Conservation (phyloP, 2,329 filamentous ascomycete genomes). For the Grosmannia serpens region DNA sequence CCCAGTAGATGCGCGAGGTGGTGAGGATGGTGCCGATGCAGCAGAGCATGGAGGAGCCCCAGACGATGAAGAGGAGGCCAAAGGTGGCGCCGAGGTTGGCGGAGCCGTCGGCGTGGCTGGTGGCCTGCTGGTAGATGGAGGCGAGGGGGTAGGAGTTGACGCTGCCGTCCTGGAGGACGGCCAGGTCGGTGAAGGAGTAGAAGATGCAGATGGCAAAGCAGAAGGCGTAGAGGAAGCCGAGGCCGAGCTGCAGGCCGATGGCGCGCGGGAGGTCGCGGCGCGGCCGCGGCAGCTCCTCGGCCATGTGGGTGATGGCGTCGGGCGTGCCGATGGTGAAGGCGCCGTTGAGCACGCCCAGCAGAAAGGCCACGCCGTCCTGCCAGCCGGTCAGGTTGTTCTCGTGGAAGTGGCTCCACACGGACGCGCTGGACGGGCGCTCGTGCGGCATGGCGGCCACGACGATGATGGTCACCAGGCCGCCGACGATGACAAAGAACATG, state of each 20-base stretch:
- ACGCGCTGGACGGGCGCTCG: constrained; percentile 35
- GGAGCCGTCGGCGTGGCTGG: constrained; percentile 28
- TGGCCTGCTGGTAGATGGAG: constrained; percentile 49
- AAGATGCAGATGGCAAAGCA: constrained; percentile 37
- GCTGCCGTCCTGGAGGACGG: constrained; percentile 34
- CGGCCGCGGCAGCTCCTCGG: constrained; percentile 44
- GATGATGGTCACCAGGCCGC: constrained; percentile 41
- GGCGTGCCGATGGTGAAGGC: constrained; percentile 53
- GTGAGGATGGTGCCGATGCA: constrained; percentile 41
- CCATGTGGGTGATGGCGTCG: constrained; percentile 50
- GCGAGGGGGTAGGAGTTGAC: constrained; percentile 49
- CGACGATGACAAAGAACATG: constrained; percentile 42
- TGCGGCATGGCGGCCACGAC: constrained; percentile 41
- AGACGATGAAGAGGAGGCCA: constrained; percentile 20
- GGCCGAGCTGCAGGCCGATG: constrained; percentile 36
- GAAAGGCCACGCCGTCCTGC: constrained; percentile 50
- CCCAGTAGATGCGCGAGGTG: constrained; percentile 28
- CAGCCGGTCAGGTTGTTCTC: constrained; percentile 39
- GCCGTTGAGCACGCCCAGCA: constrained; percentile 54
- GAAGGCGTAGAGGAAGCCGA: constrained; percentile 37
- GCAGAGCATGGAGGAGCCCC: constrained; percentile 37
- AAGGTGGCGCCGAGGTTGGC: constrained; percentile 30
- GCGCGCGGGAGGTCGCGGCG: constrained; percentile 36
- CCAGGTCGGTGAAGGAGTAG: constrained; percentile 45
- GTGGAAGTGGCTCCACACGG: constrained; percentile 39